Conservation (phyloP, 495 filamentous ascomycete species). For the Penicillium samsonianum region DNA sequence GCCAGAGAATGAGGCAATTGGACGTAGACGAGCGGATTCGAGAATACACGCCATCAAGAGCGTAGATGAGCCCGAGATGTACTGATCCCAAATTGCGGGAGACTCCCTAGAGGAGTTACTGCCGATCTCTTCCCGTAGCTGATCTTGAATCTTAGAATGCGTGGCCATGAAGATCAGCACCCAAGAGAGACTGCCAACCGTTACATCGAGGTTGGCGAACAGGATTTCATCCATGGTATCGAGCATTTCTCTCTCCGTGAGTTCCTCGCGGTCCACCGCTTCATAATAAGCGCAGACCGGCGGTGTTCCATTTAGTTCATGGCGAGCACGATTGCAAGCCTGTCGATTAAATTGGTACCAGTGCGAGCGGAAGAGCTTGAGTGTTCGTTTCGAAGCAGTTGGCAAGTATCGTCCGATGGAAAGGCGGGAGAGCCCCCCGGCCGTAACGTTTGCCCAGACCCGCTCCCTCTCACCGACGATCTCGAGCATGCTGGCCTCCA, state of each 20-base stretch:
- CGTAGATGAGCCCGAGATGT: conserved; percentile 22
- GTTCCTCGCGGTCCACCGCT: conserved; percentile 14
- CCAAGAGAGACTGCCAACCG: conserved; percentile 41
- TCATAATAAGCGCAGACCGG: conserved; percentile 26
- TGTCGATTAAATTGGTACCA: conserved; percentile 26
- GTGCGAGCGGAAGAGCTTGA: conserved; percentile 22
- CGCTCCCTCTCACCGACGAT: conserved; percentile 28
- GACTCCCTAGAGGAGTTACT: conserved; percentile 1
- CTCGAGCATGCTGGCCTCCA: conserved; percentile 17
- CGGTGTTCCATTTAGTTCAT: conserved; percentile 2
- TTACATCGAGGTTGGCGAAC: conserved; percentile 51
- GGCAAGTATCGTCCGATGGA: conserved; percentile 20
- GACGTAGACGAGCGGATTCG: conserved; percentile 38
- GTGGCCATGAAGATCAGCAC: conserved; percentile 40
- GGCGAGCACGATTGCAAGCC: conserved; percentile 9
- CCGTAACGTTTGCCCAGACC: conserved; percentile 28
- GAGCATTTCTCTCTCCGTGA: conserved; percentile 29
- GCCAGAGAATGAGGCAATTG: conserved; percentile 38
- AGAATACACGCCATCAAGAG: conserved; percentile 32
- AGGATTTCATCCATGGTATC: conserved; percentile 48
- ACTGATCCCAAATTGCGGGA: conserved; percentile 8
- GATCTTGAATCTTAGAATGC: conserved; percentile 39
- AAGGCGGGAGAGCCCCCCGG: conserved; percentile 33
- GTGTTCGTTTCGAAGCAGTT: conserved; percentile 15
- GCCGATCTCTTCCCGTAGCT: conserved; percentile 27